Evolutionary conservation across 176 grass and related monocot genomes (phyloP), one percentile per base, ranked within the genome.

Genomic region (Juncus inflexus): DNA sequence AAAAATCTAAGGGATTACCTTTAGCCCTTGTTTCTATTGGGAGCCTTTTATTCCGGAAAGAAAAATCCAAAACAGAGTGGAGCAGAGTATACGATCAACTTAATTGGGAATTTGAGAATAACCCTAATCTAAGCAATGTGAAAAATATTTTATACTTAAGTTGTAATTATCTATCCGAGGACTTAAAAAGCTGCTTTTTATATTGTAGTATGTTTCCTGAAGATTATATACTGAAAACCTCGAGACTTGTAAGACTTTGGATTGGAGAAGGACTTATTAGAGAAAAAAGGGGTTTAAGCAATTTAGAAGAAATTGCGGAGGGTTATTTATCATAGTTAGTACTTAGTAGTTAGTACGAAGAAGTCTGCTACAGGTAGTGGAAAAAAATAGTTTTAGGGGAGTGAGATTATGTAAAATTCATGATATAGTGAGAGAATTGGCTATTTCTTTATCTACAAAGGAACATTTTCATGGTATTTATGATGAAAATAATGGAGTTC

Each of bases 1-100:
- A 3, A 1, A 89, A 51, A 35, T 89, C 80, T 66, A 55, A n/a
- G n/a, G 86, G 81, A 16, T 75, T 84, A 11, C 86, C 86, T 0
- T 35, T 89, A 12, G 86, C 86, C 70, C 38, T 87, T 12, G 79
- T 79, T 12, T 64, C 84, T 12, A 28, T 76, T 38, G 84, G 75
- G 19, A 87, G 70, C 7, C 0, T 79, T 35, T 12, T 87, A 2
- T 72, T 45, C 6, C 10, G 78, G 0, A 83, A 52, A 53, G 9
- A 0, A 0, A 37, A 3, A 5, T 77, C 2, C 52, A 0, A 40
- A 37, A 62, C 36, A 38, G 60, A 83, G 1, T 87, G 89, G 84
- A 70, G 61, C 28, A 71, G 76, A 4, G 57, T 50, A 0, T 69
- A 82, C 43, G 83, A 84, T 9, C 80, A 86, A 40, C 62, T 87